Base-by-base conservation (phyloP, 129 eudicot species). In the Smallanthus sonchifolius region DNA sequence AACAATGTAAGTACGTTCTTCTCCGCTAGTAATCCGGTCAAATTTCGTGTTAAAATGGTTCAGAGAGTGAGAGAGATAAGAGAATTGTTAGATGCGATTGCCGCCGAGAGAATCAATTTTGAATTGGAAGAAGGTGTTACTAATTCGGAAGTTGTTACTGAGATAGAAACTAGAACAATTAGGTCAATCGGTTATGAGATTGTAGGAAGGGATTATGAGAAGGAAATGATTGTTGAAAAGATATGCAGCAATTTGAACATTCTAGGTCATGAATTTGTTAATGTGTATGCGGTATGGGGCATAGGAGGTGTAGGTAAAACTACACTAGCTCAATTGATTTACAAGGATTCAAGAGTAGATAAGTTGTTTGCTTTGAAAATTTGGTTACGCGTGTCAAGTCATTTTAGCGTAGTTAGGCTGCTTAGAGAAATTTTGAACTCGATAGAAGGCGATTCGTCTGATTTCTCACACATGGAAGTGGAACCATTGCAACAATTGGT, bases 251-350 rank as follows among this genome's bases (percentile, higher is more conserved):
- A 69, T 69, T 59, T 45, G 30, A 45, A 67, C 42, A 32, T 10
- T 55, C 17, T 69, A 61, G 75, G 3, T 70, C 72, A 78, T 9
- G 72, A 61, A 47, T 63, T 9, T 20, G 74, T 73, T 54, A 20
- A 44, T 65, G 74, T 72, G 3, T 65, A 45, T 32, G 63, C 56
- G 19, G 5, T 79, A 40, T 79, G 42, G 13, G 83, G 83, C 8
- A 69, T 72, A 0, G 83, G 83, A 17, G 83, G 83, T 38, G 20
- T 79, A 17, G 83, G 83, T 44, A 79, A 79, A 36, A 79, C 78
- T 17, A 73, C 69, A 45, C 73, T 79, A 13, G 74, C 74, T 19
- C 52, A 66, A 15, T 4, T 66, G 68, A 47, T 79, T 55, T 79
- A 13, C 65, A 72, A 64, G 42, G 83, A 79, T 79, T 20, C 45